phyloP scores from a whole-genome alignment of 1,284 basidiomycete genomes.

The Sporisorium exsertum region DNA sequence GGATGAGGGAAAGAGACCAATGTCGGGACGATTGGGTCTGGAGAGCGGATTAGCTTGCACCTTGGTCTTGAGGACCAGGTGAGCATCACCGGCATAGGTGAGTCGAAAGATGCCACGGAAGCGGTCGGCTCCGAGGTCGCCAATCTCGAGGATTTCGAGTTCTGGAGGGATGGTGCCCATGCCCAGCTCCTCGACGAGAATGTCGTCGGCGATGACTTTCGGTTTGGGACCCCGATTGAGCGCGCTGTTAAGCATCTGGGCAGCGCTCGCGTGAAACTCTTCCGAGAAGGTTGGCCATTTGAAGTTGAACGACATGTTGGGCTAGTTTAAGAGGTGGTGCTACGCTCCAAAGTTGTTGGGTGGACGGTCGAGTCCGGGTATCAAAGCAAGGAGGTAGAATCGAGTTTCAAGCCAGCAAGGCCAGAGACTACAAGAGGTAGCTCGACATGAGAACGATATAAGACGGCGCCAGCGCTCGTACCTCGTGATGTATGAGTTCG shows the following conservation, averaged over 20 bases:
- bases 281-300: slow-evolving; percentile 91
- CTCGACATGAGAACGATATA: slow-evolving; percentile 18
- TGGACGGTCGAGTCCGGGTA: slow-evolving; percentile 5
- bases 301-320: slow-evolving; percentile 92
- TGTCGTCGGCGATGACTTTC: slow-evolving; percentile 95
- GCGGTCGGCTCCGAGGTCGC: slow-evolving; percentile 92
- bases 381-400: neutral
- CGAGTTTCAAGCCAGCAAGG: slow-evolving; percentile 8
- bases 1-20: slow-evolving; percentile 55
- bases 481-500: neutral
- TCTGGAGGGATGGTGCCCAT: slow-evolving; percentile 99
- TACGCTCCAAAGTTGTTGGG: neutral
- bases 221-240: slow-evolving; percentile 76
- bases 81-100: slow-evolving; percentile 94
- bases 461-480: slow-evolving; percentile 37
- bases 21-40: slow-evolving; percentile 51
- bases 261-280: slow-evolving; percentile 71
- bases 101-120: slow-evolving; percentile 97
- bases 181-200: slow-evolving; percentile 95
- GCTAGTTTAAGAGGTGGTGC: neutral
- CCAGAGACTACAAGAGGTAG: slow-evolving; percentile 9
- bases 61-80: slow-evolving; percentile 93
- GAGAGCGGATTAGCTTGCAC: slow-evolving; percentile 97
- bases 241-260: slow-evolving; percentile 70
- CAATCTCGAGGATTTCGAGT: slow-evolving; percentile 96